Base-by-base conservation (phyloP, 1,284 basidiomycete species). In the Sporisorium scitamineum region DNA sequence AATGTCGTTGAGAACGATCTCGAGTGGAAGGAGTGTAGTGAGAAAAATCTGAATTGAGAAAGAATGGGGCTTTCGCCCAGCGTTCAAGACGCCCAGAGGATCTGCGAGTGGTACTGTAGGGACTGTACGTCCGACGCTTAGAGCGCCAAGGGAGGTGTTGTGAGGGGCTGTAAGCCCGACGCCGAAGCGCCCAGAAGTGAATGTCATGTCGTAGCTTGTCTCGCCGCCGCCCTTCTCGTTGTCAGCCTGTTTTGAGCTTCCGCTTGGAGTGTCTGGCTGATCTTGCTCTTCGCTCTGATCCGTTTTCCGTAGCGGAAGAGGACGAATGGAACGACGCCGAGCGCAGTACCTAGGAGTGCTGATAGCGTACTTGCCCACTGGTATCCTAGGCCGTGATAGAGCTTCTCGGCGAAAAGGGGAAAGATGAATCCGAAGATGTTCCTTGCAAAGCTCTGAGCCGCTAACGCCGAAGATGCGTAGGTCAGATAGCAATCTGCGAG, bases 381-480 rank as follows among this genome's bases (percentile, higher is more conserved):
- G 82, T 91, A 92, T 24, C 88, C 89, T 41, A 92, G 85, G 0
- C 79, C 84, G 5, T 83, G 80, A 79, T 90, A 92, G 89, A 92
- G 90, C 20, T 67, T 56, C 51, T 71, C 61, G 47, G 72, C 68
- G 26, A 82, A 72, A 3, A 81, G 60, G 0, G 81, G 80, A 31
- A 81, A 80, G 0, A 70, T 63, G 54, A 78, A 76, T 0, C 66
- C 78, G 24, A 79, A 80, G n/a, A 81, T 50, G 88, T 79, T 86
- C 89, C 92, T 88, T 70, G 88, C 89, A 42, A 93, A 86, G 81
- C 90, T 91, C 84, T 93, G 92, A 0, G 91, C 92, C 0, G 92
- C 92, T 20, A 93, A 86, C 1, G 92, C 92, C 1, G 91, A 92
- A 0, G 91, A 92, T 5, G 92, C 92, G 71, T 90, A 93, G 1